Percentiles rank a stretch among this genome's conserved stretches.
Conservation (phyloP, 1,139 yeast genomes). For the Pichia terricola region DNA sequence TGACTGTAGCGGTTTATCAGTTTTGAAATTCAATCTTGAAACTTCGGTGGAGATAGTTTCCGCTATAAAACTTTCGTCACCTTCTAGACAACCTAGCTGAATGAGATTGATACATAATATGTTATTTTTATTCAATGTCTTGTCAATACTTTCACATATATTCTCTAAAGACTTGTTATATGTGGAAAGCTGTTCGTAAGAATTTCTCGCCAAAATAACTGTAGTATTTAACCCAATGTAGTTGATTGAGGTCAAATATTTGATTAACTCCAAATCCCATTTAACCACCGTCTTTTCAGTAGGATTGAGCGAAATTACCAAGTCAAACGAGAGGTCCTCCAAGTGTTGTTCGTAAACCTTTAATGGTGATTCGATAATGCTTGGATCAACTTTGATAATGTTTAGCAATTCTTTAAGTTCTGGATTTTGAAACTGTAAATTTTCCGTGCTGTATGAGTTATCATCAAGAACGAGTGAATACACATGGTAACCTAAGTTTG, state of each 20-base stretch:
- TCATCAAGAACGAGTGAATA: neutral
- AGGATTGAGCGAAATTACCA: conserved; percentile 5
- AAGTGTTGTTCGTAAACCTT: neutral
- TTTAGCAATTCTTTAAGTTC: conserved; percentile 1
- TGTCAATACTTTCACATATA: neutral
- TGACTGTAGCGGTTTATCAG: neutral
- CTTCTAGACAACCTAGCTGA: conserved; percentile 4
- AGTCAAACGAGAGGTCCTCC: neutral
- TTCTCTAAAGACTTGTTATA: conserved; percentile 2
- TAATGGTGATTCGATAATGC: neutral
- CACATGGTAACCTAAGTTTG: conserved; percentile 1
- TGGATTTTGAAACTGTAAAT: conserved; percentile 5
- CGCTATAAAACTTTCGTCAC: conserved; percentile 8
- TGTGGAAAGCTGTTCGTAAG: conserved; percentile 1
- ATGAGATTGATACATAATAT: conserved; percentile 2
- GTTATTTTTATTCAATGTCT: neutral
- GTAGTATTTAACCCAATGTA: conserved; percentile 1
- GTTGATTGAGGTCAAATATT: neutral
- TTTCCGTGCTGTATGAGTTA: neutral
- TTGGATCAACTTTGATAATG: neutral
- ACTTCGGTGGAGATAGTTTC: conserved; percentile 4
- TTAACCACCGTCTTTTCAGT: conserved; percentile 1
- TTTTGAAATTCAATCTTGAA: conserved; percentile 4
- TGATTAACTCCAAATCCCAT: conserved; percentile 8
- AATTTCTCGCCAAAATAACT: conserved; percentile 4